Percentiles rank a stretch among this genome's conserved stretches.
phyloP scores from a whole-genome alignment of 2,329 filamentous ascomycete species.

The Penicillium sclerotigenum region DNA sequence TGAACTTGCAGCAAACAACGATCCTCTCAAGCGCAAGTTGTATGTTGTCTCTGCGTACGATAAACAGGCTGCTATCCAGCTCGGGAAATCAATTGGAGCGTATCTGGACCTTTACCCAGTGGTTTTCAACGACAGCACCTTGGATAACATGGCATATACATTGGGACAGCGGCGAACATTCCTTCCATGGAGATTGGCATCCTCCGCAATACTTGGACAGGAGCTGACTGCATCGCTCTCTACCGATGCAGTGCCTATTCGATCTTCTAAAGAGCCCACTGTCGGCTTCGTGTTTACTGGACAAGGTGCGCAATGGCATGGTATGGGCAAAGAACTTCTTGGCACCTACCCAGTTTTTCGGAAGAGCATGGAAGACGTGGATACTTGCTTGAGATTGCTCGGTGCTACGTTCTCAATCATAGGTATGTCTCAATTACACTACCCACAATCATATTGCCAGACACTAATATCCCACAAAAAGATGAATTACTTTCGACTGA shows the following conservation, averaged over 20 bases:
- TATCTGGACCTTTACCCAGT: slow-evolving; percentile 20
- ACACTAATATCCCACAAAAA: neutral
- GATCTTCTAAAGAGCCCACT: slow-evolving; percentile 16
- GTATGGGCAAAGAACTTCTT: slow-evolving; percentile 35
- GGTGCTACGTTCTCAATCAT: slow-evolving; percentile 24
- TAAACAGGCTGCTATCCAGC: slow-evolving; percentile 17
- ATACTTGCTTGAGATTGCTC: slow-evolving; percentile 16
- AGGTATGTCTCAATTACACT: slow-evolving; percentile 11
- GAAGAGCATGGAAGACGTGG: slow-evolving; percentile 16
- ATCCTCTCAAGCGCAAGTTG: slow-evolving; percentile 13
- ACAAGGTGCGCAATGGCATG: slow-evolving; percentile 37
- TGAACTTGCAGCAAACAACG: slow-evolving; percentile 12
- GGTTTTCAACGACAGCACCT: slow-evolving; percentile 16
- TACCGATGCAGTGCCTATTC: slow-evolving; percentile 14
- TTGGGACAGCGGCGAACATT: slow-evolving; percentile 22
- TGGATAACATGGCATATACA: slow-evolving; percentile 24
- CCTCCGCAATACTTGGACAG: slow-evolving; percentile 10
- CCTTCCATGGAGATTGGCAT: slow-evolving; percentile 21
- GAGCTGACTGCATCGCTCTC: slow-evolving; percentile 15
- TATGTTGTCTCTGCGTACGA: slow-evolving; percentile 18
- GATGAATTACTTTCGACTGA: slow-evolving; percentile 24
- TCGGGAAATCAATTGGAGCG: slow-evolving; percentile 12
- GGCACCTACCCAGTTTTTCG: slow-evolving; percentile 22
- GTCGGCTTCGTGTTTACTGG: slow-evolving; percentile 39
- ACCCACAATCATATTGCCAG: no score